These are phyloP conservation scores for Apophysomyces sp. DNA, from an alignment of 371 early-diverging fungal genomes.

Conservation along the genomic window DNA sequence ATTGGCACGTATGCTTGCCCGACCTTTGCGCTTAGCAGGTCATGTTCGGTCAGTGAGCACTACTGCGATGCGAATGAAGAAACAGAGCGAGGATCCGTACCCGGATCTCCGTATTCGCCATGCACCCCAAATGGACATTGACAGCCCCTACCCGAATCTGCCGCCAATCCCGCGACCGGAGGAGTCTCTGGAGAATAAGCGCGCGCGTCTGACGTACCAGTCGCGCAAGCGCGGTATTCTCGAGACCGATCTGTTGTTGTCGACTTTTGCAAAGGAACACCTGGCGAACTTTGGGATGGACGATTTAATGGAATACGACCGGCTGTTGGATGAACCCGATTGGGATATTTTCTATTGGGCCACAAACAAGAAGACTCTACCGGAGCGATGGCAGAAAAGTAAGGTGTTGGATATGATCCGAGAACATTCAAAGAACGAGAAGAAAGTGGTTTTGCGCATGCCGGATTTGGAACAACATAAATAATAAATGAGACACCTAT, in stretches of 20 bases:
- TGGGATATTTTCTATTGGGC: slow-evolving; percentile 98
- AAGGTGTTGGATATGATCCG: slow-evolving; percentile 61
- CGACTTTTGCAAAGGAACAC: slow-evolving; percentile 80
- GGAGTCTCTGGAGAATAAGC: slow-evolving; percentile 66
- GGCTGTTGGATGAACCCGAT: slow-evolving; percentile 88
- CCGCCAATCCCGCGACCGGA: slow-evolving; percentile 63
- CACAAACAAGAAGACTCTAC: slow-evolving; percentile 67
- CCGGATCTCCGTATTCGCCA: slow-evolving; percentile 48
- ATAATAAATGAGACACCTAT: neutral
- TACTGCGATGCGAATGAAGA: neutral
- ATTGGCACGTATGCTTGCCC: neutral
- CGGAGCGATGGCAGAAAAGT: slow-evolving; percentile 52
- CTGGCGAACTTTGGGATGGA: slow-evolving; percentile 50
- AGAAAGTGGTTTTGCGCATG: slow-evolving; percentile 69
- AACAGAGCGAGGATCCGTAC: slow-evolving; percentile 33
- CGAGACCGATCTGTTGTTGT: slow-evolving; percentile 89
- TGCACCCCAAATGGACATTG: slow-evolving; percentile 41
- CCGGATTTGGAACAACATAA: slow-evolving; percentile 58
- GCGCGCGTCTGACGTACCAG: slow-evolving; percentile 84
- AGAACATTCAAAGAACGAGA: slow-evolving; percentile 70
- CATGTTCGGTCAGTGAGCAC: neutral
- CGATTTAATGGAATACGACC: slow-evolving; percentile 78
- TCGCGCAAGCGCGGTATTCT: slow-evolving; percentile 95
- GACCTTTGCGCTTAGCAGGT: too few species aligned
- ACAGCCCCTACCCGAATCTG: slow-evolving; percentile 59